Base-by-base conservation (phyloP, 345 rosid species). In the Dovyalis caffra region DNA sequence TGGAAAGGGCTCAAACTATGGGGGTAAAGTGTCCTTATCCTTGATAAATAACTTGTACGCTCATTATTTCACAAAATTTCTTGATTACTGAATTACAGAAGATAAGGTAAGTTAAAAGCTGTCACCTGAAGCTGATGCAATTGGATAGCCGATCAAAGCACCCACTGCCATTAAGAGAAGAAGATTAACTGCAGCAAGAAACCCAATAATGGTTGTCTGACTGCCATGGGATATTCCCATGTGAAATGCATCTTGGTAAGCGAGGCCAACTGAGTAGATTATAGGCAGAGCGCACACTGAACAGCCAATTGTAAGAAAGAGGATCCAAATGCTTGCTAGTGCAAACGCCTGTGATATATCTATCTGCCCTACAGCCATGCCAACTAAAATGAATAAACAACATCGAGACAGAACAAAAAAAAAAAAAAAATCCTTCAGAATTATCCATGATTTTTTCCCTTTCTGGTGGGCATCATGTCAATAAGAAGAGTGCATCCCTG, bases 351-450 rank as follows among this genome's bases (percentile, higher is more conserved):
- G 99, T n/a, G 99, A 92, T 77, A 86, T 73, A 87, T 95, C 99
- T 82, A 80, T 92, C 98, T 95, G 99, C 97, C 98, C 97, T 92
- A 95, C 89, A 92, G 81, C 83, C 91, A 92, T 77, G 73, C 77
- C 88, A 74, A 31, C 58, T 53, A 56, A 67, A 70, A 34, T 28
- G 61, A 70, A 6, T 37, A 31, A n/a, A 51, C 21, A 15, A 21
- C 11, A n/a, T 53, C 37, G 23, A 23, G 45, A 35, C 9, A 47
- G 40, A 45, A n/a, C n/a, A 18, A n/a, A n/a, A n/a, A n/a, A n/a
- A n/a, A n/a, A n/a, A 38, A 2, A 3, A 68, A 68, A 49, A 29
- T 1, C 6, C 33, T 10, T 33, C 26, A 25, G 6, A 56, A 56
- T 70, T 35, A 57, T 23, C 37, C 29, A 69, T 28, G 58, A 29